Conservation (phyloP, 257 asterid genomes). For the Capsicum chinense region DNA sequence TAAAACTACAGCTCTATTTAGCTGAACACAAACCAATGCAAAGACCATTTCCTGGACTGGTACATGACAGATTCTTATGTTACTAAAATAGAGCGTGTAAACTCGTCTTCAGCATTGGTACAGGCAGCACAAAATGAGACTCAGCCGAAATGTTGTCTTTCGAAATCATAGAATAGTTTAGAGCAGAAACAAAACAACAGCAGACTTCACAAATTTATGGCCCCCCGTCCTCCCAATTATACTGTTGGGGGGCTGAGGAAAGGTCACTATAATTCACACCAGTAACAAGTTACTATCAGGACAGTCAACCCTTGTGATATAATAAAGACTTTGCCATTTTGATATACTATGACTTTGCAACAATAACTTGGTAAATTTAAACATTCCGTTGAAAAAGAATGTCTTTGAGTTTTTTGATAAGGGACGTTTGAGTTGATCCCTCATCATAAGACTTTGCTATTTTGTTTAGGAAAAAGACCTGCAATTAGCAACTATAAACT, state of each 20-base stretch:
- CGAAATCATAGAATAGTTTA: neutral
- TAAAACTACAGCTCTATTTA: neutral
- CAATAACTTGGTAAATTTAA: neutral
- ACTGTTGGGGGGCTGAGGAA: neutral
- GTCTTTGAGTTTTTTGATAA: neutral
- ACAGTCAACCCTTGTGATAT: neutral
- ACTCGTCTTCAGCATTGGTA: slow-evolving; percentile 20
- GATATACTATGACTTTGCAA: no score
- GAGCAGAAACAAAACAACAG: neutral
- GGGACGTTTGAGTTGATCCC: neutral
- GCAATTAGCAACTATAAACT: no score
- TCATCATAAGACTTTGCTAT: neutral
- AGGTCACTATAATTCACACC: neutral
- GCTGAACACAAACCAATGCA: slow-evolving; percentile 24
- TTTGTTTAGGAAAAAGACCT: no score
- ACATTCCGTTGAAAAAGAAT: neutral
- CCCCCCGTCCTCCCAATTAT: neutral
- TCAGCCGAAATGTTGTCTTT: neutral
- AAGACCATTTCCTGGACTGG: neutral
- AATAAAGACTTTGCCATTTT: no score
- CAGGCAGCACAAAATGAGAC: neutral
- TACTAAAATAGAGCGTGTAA: slow-evolving; percentile 18
- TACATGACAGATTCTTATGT: slow-evolving; percentile 2
- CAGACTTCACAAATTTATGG: neutral
- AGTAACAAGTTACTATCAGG: neutral